Evolutionary conservation across 2,329 filamentous ascomycete species (phyloP), one percentile per base, ranked within the genome.

Genomic region (Diaporthe velutina): DNA sequence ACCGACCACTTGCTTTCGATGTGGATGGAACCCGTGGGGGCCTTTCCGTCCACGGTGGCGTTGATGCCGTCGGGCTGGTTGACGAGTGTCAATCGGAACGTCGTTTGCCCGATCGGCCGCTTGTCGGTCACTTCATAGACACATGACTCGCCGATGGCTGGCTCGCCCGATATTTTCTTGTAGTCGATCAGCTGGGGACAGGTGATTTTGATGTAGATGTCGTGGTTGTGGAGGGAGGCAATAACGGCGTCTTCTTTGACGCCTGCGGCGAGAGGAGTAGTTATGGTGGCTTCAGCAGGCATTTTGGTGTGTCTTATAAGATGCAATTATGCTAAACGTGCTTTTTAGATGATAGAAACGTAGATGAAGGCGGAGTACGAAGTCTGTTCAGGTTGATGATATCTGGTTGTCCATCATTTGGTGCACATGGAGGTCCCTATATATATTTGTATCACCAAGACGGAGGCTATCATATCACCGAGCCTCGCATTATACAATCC

Each of bases 31-130:
- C 80, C 80, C 30, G 78, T 80, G 13, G 80, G 80, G 19, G 78
- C 74, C 50, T 70, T 77, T 70, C 79, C 80, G 33, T 80, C 79
- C 40, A 80, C 76, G 35, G 77, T 48, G 42, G 79, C 76, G 73
- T 80, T 78, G 68, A 81, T 74, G 45, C 81, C 80, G 15, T 77
- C 77, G 2, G 58, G 38, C 4, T 74, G 76, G 78, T 80, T 79
- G 45, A 78, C 79, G 42, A 81, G 77, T 19, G 68, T 60, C 12
- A 71, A n/a, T 17, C 22, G 38, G 7, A 60, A 71, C 4, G 68
- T 60, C 22, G 68, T 71, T 19, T 71, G 25, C 10, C 54, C 68
- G 22, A 71, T 60, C 8, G 68, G 68, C n/a, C 68, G 54, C 17
- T 58, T 71, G 38, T 60, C 68, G 8, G 28, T 58, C 3, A 71